These are phyloP conservation scores for Fagus crenata DNA, from an alignment of 306 rosid genomes.

Conservation along the genomic window DNA sequence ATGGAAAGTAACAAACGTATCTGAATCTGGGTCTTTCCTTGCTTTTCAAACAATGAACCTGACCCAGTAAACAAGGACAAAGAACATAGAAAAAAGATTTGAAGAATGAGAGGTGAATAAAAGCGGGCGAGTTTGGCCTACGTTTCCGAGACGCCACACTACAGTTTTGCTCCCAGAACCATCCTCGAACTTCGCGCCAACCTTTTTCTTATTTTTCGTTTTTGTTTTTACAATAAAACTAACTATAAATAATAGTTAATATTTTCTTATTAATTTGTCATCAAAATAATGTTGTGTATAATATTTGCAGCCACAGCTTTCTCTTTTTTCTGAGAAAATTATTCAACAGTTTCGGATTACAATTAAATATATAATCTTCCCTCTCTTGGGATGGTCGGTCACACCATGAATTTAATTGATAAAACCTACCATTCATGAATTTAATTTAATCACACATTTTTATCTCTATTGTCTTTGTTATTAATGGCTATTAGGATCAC, in stretches of 20 bases:
- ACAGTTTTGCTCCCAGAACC: conserved; percentile 6
- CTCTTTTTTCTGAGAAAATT: too few relatives aligned
- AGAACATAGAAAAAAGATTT: not conserved
- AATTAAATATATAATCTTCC: not conserved
- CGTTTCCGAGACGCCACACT: conserved; percentile 23
- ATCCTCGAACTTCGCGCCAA: conserved; percentile 37
- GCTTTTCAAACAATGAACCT: conserved; percentile 31
- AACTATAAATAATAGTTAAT: too few relatives aligned
- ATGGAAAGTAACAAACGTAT: not conserved
- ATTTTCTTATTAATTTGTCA: too few relatives aligned
- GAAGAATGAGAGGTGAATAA: too few relatives aligned
- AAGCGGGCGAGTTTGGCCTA: not conserved
- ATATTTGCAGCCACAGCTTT: too few relatives aligned
- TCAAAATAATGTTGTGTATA: too few relatives aligned
- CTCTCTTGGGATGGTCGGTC: too few relatives aligned
- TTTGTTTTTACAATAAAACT: too few relatives aligned
- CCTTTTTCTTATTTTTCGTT: conserved; percentile 1
- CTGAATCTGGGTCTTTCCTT: conserved; percentile 28
- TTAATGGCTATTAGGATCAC: not conserved
- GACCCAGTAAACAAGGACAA: not conserved
- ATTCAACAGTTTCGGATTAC: too few relatives aligned
- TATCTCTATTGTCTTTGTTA: not conserved
- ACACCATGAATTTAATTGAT: too few relatives aligned
- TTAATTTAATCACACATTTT: too few relatives aligned
- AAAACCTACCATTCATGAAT: too few relatives aligned